Conservation (phyloP, 2,329 filamentous ascomycete species). For the Penicillium sp. region DNA sequence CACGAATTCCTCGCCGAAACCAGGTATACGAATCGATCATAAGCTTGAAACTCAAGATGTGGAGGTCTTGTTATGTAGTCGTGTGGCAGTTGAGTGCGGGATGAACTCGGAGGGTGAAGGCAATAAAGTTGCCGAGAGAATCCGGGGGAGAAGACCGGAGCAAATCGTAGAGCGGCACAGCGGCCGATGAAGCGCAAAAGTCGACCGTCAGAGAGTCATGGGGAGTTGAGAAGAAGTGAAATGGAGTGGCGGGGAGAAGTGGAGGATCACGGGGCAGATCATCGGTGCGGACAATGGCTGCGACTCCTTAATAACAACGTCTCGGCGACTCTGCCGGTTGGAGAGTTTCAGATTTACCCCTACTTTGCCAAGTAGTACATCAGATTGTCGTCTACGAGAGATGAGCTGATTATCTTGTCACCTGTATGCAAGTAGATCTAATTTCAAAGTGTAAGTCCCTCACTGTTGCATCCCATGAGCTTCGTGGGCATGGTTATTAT, state of each 20-base stretch:
- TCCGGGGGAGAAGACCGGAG: constrained; percentile 5
- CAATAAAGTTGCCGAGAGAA: constrained; percentile 2
- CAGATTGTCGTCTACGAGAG: no score
- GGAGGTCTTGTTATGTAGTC: constrained; percentile 1
- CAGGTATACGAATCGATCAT: constrained; percentile 26
- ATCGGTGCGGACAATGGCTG: constrained; percentile 19
- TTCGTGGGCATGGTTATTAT: no score
- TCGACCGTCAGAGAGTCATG: constrained; percentile 5
- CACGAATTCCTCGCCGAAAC: constrained; percentile 21
- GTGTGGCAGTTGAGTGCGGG: constrained; percentile 1
- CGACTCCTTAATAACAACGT: no score
- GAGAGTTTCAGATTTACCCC: no score
- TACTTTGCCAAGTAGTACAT: no score
- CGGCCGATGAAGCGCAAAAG: neutral
- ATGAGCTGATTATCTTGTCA: no score
- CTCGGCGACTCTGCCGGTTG: no score
- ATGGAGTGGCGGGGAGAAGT: constrained; percentile 23
- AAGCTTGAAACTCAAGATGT: no score
- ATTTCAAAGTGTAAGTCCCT: no score
- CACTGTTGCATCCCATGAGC: no score
- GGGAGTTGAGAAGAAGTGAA: constrained; percentile 12
- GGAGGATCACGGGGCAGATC: constrained; percentile 24
- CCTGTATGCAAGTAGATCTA: no score
- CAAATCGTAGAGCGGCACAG: neutral
- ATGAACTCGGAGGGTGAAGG: neutral